Conservation (phyloP, 169 alveolate genomes). For the Plasmodium chabaudi region DNA sequence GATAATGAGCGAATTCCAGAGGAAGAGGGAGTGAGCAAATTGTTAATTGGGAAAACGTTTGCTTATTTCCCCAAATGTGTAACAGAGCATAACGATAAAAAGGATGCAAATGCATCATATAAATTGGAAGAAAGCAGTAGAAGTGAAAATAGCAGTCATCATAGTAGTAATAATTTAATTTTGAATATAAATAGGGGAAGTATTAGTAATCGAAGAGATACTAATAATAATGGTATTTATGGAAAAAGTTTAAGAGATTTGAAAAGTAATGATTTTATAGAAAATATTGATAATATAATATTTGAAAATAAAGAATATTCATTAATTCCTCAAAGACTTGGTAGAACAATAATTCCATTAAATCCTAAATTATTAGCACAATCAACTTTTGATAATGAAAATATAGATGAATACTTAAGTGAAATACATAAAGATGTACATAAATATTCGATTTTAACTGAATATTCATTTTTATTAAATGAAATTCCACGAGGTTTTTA, state of each 20-base stretch:
- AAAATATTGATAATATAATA: constrained; percentile 14
- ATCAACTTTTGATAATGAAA: constrained; percentile 47
- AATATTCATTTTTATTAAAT: constrained; percentile 53
- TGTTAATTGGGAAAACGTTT: constrained; percentile 56
- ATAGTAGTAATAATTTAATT: neutral
- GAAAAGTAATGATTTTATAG: neutral
- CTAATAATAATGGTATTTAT: neutral
- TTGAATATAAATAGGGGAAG: neutral
- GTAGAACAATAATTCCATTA: constrained; percentile 67
- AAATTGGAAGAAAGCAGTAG: neutral
- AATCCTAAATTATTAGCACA: constrained; percentile 62
- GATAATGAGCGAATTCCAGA: constrained; percentile 62
- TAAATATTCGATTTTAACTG: constrained; percentile 52
- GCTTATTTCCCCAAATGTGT: constrained; percentile 55
- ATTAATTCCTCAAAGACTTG: constrained; percentile 35
- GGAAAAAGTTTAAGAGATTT: neutral
- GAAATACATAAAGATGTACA: constrained; percentile 54
- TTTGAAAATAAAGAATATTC: constrained; percentile 33
- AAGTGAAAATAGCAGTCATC: neutral
- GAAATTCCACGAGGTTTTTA: constrained; percentile 58
- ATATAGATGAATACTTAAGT: constrained; percentile 44
- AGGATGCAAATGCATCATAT: neutral
- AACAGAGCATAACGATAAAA: constrained; percentile 10
- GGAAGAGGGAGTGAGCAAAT: constrained; percentile 66
- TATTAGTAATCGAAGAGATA: neutral